These are phyloP conservation scores for Russula abietina DNA, from an alignment of 768 basidiomycete genomes.

Conservation along the genomic window DNA sequence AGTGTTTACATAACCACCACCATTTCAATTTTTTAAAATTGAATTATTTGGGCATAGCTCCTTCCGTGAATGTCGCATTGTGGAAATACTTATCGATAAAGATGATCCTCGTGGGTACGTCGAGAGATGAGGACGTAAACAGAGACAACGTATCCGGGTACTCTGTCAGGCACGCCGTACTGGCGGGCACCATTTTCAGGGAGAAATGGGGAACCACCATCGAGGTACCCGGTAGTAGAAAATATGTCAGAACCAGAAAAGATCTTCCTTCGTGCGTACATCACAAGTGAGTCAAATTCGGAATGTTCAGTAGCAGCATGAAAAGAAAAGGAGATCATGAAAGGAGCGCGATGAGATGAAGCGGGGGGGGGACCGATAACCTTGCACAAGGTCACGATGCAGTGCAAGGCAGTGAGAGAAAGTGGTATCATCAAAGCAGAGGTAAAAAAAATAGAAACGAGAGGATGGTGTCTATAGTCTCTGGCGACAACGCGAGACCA, in stretches of 20 bases:
- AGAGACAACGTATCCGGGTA: conserved; percentile 16
- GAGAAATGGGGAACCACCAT: conserved; percentile 10
- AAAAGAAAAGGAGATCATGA: conserved; percentile 23
- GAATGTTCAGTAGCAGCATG: conserved; percentile 27
- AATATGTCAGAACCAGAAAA: conserved; percentile 23
- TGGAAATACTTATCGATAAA: conserved; percentile 24
- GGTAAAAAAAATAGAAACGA: conserved; percentile 51
- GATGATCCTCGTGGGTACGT: conserved; percentile 18
- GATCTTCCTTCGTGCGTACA: conserved; percentile 28
- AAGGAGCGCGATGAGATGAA: conserved; percentile 24
- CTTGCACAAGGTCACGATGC: conserved; percentile 25
- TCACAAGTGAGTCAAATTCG: conserved; percentile 25
- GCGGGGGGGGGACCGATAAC: conserved; percentile 16
- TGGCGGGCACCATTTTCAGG: conserved; percentile 10
- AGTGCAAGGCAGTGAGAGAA: conserved; percentile 33
- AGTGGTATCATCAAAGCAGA: conserved; percentile 75
- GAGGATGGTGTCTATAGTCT: conserved; percentile 58
- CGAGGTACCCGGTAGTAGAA: conserved; percentile 13
- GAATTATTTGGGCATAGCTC: not conserved
- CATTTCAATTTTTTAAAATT: not conserved
- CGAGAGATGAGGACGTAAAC: conserved; percentile 12
- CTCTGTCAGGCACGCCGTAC: conserved; percentile 10
- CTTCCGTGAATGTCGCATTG: not conserved
- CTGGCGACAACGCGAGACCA: conserved; percentile 39
- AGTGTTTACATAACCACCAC: conserved; percentile 7